Conservation (phyloP, 116 monocot genomes). For the Zostera marina region DNA sequence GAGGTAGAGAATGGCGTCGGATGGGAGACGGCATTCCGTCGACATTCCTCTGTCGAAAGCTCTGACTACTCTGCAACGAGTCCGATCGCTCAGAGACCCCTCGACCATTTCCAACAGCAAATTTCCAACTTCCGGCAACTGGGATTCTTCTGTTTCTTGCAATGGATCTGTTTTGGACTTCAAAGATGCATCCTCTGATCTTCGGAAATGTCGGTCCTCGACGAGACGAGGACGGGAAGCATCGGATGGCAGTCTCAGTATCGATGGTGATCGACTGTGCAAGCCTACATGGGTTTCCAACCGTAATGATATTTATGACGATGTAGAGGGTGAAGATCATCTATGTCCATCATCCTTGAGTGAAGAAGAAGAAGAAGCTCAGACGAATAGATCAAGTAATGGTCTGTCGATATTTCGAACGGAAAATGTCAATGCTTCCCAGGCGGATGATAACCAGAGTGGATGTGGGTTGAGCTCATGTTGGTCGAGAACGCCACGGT, state of each 20-base stretch:
- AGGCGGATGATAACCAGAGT: conserved; percentile 32
- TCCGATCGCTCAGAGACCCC: conserved; percentile 80
- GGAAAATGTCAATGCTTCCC: conserved; percentile 36
- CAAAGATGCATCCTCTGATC: background rate
- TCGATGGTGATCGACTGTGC: conserved; percentile 10
- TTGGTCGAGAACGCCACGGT: conserved; percentile 83
- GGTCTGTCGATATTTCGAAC: conserved; percentile 10
- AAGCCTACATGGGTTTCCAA: background rate
- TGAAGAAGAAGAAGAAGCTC: no score
- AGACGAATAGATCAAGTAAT: conserved; percentile 22
- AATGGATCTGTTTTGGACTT: conserved; percentile 9
- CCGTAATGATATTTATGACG: conserved; percentile 21
- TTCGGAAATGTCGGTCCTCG: conserved; percentile 3
- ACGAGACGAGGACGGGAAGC: conserved; percentile 15
- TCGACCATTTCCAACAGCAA: conserved; percentile 65
- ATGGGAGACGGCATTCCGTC: conserved; percentile 64
- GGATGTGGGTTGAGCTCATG: conserved; percentile 81
- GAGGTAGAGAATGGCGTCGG: conserved; percentile 14
- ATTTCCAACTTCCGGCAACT: conserved; percentile 25
- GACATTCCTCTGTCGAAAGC: conserved; percentile 75
- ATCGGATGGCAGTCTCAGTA: conserved; percentile 15
- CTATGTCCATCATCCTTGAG: conserved; percentile 36
- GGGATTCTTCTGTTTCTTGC: conserved; percentile 39
- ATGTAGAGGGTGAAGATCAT: conserved; percentile 23
- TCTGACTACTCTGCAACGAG: conserved; percentile 72